Percentiles rank a stretch among this genome's conserved stretches.
Evolutionary conservation across 192 early-diverging fungal genomes (phyloP).

Genomic region (Coemansia sp.): DNA sequence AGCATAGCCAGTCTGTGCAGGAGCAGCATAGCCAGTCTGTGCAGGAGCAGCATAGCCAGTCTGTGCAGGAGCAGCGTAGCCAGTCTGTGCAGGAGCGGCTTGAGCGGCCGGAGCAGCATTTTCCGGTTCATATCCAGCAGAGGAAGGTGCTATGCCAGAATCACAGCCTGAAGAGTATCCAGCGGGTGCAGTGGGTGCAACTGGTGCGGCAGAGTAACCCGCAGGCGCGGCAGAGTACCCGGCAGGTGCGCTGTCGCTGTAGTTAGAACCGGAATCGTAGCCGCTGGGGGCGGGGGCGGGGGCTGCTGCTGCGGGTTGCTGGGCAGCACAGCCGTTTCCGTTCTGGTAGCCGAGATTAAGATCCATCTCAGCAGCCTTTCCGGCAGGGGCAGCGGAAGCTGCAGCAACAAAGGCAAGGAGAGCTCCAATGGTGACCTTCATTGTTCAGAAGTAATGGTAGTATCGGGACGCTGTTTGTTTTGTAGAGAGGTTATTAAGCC

Average conservation of each 20-base stretch:
- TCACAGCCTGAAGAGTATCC: constrained; percentile 4
- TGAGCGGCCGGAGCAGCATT: constrained; percentile 14
- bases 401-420: constrained; percentile 42
- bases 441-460: constrained; percentile 16
- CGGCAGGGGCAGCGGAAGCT: constrained; percentile 44
- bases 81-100: constrained; percentile 17
- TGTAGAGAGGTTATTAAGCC: not conserved
- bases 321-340: constrained; percentile 19
- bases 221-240: constrained; percentile 3
- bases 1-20: constrained; percentile 20
- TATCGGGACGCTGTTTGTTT: not conserved
- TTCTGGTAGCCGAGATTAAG: constrained; percentile 29
- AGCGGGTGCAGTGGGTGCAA: constrained; percentile 7
- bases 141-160: constrained; percentile 6
- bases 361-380: constrained; percentile 37
- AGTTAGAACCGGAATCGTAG: constrained; percentile 25
- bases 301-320: constrained; percentile 7
- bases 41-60: constrained; percentile 19
- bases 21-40: constrained; percentile 19
- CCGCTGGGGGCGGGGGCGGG: constrained; percentile 1
- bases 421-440: constrained; percentile 52
- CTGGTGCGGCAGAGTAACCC: constrained; percentile 10
- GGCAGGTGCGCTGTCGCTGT: not conserved
- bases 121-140: constrained; percentile 12
- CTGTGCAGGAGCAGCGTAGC: constrained; percentile 25